Conservation (phyloP, 805 yeast species). For the Ascoidea asiatica region DNA sequence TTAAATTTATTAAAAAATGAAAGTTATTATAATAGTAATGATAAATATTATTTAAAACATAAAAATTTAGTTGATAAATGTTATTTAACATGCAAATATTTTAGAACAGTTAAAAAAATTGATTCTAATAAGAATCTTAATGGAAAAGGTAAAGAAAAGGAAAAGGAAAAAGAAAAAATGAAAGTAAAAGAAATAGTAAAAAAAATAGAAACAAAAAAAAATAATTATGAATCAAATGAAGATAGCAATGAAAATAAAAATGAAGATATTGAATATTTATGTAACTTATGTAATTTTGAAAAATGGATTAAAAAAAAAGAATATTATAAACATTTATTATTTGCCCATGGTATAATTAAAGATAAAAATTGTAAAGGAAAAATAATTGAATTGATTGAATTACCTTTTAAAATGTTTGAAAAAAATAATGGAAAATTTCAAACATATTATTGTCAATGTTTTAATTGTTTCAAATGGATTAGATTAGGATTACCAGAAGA, state of each 20-base stretch:
- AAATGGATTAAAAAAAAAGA: background rate
- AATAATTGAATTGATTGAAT: too few species aligned
- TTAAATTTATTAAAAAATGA: too few species aligned
- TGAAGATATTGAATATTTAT: background rate
- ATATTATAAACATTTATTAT: background rate
- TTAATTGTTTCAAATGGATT: background rate
- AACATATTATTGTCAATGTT: background rate
- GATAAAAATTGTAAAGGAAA: too few species aligned
- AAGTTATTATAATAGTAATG: too few species aligned
- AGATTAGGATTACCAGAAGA: background rate
- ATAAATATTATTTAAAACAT: background rate
- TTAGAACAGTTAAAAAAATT: background rate
- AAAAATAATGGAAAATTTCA: background rate
- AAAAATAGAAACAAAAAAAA: too few species aligned
- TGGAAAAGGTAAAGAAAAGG: background rate
- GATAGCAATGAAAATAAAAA: too few species aligned
- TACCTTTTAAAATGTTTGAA: background rate
- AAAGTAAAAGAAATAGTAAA: too few species aligned
- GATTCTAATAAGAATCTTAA: background rate
- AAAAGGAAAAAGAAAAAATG: background rate
- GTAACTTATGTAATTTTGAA: background rate
- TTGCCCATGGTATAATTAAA: background rate
- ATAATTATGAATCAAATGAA: too few species aligned
- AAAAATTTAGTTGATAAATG: background rate
- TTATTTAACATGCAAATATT: background rate